Percentiles rank a stretch among this genome's conserved stretches.
phyloP scores from a whole-genome alignment of 306 rosid species.

The Rosa multiflora region DNA sequence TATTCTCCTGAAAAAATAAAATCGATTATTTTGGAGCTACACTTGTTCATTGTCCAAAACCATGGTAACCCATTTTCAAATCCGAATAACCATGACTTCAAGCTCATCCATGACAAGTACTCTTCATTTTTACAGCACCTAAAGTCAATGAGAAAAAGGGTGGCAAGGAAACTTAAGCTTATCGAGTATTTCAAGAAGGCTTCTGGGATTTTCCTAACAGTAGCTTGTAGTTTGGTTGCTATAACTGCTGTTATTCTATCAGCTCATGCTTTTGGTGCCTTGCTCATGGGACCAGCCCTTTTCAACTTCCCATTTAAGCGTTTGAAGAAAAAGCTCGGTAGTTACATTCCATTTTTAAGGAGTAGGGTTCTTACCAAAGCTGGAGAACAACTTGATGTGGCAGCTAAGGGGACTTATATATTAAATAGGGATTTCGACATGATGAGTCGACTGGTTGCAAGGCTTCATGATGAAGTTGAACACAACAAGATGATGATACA shows the following conservation, averaged over 20 bases:
- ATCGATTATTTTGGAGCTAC: slow-evolving; percentile 10
- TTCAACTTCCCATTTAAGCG: slow-evolving; percentile 28
- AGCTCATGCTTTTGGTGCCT: slow-evolving; percentile 31
- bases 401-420: slow-evolving; percentile 60
- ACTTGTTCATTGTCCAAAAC: too few species aligned
- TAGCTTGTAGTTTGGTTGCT: slow-evolving; percentile 41
- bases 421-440: slow-evolving; percentile 55
- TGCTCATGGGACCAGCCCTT: slow-evolving; percentile 39
- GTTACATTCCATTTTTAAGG: neutral
- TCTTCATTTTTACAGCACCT: slow-evolving; percentile 30
- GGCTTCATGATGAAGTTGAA: slow-evolving; percentile 49
- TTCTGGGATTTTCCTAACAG: slow-evolving; percentile 28
- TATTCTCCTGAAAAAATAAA: slow-evolving; percentile 20
- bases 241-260: slow-evolving; percentile 18
- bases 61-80: neutral
- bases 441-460: slow-evolving; percentile 46
- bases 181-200: slow-evolving; percentile 34
- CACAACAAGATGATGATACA: slow-evolving; percentile 40
- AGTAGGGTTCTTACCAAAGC: slow-evolving; percentile 32
- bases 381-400: slow-evolving; percentile 47
- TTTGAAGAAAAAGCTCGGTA: slow-evolving; percentile 22
- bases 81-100: slow-evolving; percentile 35
- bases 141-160: slow-evolving; percentile 44
- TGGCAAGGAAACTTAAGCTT: slow-evolving; percentile 39
- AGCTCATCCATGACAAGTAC: slow-evolving; percentile 35